These are phyloP conservation scores for Kalanchoe fedtschenkoi DNA, from an alignment of 164 flowering plant genomes.

Conservation along the genomic window DNA sequence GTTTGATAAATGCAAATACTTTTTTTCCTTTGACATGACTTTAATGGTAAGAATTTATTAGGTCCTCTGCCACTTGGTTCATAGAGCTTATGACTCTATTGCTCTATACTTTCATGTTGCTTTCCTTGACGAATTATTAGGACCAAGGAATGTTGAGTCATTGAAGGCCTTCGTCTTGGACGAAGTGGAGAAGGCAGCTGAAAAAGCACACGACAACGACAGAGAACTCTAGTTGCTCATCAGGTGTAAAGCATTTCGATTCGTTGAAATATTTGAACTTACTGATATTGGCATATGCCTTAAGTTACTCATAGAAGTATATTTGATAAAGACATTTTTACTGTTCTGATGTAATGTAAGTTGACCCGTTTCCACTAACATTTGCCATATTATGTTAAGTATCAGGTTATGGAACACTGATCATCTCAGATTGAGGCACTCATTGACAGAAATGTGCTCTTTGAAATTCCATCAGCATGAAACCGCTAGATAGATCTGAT, in stretches of 20 bases:
- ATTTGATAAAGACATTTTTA: neutral
- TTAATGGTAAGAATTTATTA: neutral
- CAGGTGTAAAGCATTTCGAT: neutral
- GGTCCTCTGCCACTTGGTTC: neutral
- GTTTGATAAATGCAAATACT: neutral
- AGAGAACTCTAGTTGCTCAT: constrained; percentile 39
- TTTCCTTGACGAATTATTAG: constrained; percentile 21
- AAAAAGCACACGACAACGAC: constrained; percentile 35
- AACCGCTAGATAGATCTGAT: neutral
- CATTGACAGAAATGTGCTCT: neutral
- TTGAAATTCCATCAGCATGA: neutral
- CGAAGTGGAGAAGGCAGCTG: constrained; percentile 81
- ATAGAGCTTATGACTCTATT: neutral
- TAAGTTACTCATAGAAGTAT: neutral
- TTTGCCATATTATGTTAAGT: neutral
- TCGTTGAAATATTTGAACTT: neutral
- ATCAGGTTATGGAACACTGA: neutral
- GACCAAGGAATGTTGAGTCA: constrained; percentile 66
- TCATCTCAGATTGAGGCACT: neutral
- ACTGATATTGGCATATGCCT: no score
- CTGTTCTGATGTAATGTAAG: neutral
- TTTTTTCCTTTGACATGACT: neutral
- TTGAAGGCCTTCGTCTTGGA: constrained; percentile 64
- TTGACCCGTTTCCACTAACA: neutral
- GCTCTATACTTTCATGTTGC: constrained; percentile 5